Conservation (phyloP, 1,284 basidiomycete genomes). For the Rhodotorula sp. region DNA sequence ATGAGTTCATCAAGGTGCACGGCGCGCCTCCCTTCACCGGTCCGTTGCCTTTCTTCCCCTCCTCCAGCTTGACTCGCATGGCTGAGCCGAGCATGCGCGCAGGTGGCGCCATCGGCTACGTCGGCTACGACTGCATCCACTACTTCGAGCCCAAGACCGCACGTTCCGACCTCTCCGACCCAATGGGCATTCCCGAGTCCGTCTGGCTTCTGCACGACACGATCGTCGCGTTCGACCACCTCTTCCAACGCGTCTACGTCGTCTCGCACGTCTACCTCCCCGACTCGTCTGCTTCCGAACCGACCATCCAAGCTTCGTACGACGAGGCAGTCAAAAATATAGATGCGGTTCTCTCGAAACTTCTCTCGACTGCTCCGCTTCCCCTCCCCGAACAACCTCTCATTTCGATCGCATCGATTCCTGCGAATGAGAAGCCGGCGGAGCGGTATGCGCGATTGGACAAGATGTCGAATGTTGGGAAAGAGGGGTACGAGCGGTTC, state of each 20-base stretch:
- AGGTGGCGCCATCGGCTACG: slow-evolving; percentile 97
- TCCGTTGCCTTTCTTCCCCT: slow-evolving; percentile 37
- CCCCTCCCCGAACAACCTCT: slow-evolving; percentile 57
- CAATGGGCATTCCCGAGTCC: slow-evolving; percentile 86
- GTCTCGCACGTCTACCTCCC: slow-evolving; percentile 93
- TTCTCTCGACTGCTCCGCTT: slow-evolving; percentile 57
- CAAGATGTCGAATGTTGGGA: slow-evolving; percentile 78
- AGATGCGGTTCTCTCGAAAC: slow-evolving; percentile 65
- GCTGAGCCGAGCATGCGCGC: background rate
- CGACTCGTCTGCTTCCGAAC: slow-evolving; percentile 40
- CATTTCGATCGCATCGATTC: slow-evolving; percentile 58
- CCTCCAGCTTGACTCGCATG: background rate
- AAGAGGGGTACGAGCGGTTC: slow-evolving; percentile 86
- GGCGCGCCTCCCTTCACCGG: slow-evolving; percentile 88
- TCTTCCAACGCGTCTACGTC: slow-evolving; percentile 90
- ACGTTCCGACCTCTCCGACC: slow-evolving; percentile 60
- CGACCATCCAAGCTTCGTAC: slow-evolving; percentile 62
- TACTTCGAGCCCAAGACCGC: slow-evolving; percentile 93
- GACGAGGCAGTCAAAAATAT: slow-evolving; percentile 76
- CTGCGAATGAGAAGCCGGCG: background rate
- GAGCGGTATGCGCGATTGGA: slow-evolving; percentile 9
- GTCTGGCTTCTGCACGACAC: slow-evolving; percentile 96
- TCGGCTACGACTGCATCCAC: slow-evolving; percentile 92
- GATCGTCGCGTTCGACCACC: slow-evolving; percentile 93
- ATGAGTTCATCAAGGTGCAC: slow-evolving; percentile 86